A percentile compares a stretch with the other conserved stretches of the same genome.
These are phyloP conservation scores for Bryoglossum gracile DNA, from an alignment of 495 filamentous ascomycete genomes.

Conservation along the genomic window DNA sequence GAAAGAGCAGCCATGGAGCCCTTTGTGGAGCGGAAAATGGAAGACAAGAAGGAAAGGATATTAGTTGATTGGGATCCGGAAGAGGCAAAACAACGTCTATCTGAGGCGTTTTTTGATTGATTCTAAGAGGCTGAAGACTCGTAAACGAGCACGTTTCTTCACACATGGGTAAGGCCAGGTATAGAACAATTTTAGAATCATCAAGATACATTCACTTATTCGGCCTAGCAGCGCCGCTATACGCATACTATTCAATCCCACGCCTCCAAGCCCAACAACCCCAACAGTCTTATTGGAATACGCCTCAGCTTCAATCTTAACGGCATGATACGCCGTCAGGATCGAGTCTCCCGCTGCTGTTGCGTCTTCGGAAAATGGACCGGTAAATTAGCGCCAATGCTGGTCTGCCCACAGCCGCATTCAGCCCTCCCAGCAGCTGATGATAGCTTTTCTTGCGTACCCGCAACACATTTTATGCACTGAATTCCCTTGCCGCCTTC, in stretches of 20 bases:
- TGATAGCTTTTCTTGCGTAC: too few relatives aligned
- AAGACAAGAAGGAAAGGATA: not conserved
- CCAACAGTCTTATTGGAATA: not conserved
- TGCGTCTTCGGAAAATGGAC: too few relatives aligned
- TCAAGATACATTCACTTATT: not conserved
- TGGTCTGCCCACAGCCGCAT: too few relatives aligned
- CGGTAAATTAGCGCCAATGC: too few relatives aligned
- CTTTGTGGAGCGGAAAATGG: not conserved
- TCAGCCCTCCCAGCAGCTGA: too few relatives aligned
- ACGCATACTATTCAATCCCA: not conserved
- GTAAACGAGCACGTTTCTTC: conserved; percentile 1
- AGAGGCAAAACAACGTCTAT: not conserved
- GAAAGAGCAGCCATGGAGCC: not conserved
- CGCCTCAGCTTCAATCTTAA: conserved; percentile 1
- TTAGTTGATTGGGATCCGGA: not conserved
- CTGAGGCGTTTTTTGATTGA: not conserved
- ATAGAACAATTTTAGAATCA: conserved; percentile 3
- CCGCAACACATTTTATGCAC: too few relatives aligned
- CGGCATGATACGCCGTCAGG: conserved; percentile 5
- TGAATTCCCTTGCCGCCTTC: too few relatives aligned
- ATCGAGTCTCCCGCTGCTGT: conserved; percentile 1
- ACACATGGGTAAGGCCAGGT: not conserved
- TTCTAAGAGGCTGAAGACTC: conserved; percentile 1
- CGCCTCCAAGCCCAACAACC: conserved; percentile 4
- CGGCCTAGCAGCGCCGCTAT: not conserved